A percentile compares a stretch with the other conserved stretches of the same genome.
Conservation (phyloP, 768 basidiomycete genomes). For the Hydnum rufescens region DNA sequence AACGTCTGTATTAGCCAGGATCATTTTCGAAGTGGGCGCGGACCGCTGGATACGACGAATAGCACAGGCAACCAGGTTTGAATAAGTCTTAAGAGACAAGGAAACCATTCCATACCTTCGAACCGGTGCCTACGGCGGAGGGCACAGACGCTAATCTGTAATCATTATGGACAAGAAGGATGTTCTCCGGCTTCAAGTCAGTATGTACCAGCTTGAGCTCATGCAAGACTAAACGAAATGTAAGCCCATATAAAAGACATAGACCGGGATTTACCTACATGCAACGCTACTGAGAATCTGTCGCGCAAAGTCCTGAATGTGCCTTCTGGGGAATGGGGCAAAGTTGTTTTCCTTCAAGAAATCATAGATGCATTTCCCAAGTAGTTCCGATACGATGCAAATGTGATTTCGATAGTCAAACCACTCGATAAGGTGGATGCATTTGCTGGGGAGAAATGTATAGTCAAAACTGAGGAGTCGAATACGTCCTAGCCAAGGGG, state of each 20-base stretch:
- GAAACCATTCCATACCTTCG: too few species aligned
- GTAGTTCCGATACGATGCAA: constrained; percentile 85
- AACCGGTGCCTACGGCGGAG: too few species aligned
- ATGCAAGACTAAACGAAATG: constrained; percentile 50
- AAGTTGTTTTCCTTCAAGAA: constrained; percentile 98
- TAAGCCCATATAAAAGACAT: constrained; percentile 8
- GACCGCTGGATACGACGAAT: constrained; percentile 29
- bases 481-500: too few species aligned
- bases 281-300: constrained; percentile 84
- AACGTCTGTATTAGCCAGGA: constrained; percentile 77
- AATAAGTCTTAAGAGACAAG: background rate
- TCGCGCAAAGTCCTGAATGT: constrained; percentile 89
- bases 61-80: background rate
- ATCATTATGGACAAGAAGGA: constrained; percentile 76
- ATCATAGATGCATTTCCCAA: constrained; percentile 96
- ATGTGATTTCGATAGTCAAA: constrained; percentile 98
- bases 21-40: constrained; percentile 45
- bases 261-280: constrained; percentile 37
- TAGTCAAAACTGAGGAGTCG: too few species aligned
- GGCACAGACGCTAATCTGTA: constrained; percentile 17
- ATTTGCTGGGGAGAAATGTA: constrained; percentile 69
- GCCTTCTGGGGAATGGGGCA: constrained; percentile 84
- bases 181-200: constrained; percentile 98
- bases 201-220: constrained; percentile 85
- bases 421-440: constrained; percentile 84